Percentiles rank a stretch among this genome's conserved stretches.
These are phyloP conservation scores for Pisolithus thermaeus DNA, from an alignment of 1,284 basidiomycete genomes.

Conservation along the genomic window DNA sequence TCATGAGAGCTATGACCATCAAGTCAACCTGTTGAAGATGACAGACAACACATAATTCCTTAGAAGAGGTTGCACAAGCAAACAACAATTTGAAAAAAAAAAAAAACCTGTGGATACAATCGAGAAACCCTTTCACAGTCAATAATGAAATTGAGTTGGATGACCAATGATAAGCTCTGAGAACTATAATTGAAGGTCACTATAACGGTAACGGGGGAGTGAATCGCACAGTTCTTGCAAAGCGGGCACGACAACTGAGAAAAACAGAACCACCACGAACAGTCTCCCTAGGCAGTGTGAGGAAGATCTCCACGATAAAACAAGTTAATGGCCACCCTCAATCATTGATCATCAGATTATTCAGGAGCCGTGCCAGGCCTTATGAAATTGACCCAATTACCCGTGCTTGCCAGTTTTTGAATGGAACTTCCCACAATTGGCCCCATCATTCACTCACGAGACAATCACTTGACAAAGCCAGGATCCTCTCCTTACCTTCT, in stretches of 20 bases:
- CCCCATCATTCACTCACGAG: constrained; percentile 36
- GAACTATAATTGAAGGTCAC: constrained; percentile 18
- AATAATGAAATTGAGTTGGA: constrained; percentile 39
- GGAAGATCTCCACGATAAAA: constrained; percentile 34
- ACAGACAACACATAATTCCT: constrained; percentile 49
- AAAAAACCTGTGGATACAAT: constrained; percentile 51
- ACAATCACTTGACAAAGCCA: constrained; percentile 34
- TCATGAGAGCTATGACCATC: constrained; percentile 67
- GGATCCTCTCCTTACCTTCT: background rate
- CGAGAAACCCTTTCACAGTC: constrained; percentile 42
- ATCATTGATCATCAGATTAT: constrained; percentile 32
- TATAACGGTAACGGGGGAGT: background rate
- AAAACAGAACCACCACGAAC: constrained; percentile 34
- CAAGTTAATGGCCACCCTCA: constrained; percentile 39
- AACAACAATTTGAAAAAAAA: constrained; percentile 77
- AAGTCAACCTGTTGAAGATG: constrained; percentile 67
- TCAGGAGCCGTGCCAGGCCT: constrained; percentile 3
- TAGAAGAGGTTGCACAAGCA: constrained; percentile 28
- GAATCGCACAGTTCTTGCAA: constrained; percentile 46
- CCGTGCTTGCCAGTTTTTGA: constrained; percentile 33
- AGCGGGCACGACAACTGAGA: constrained; percentile 39
- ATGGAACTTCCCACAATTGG: constrained; percentile 36
- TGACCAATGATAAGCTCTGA: constrained; percentile 43
- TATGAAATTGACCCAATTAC: background rate
- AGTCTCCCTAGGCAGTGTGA: constrained; percentile 44